These are phyloP conservation scores for Thalassiosira livingstoniorum DNA, from an alignment of 352 stramenopile species.

Conservation along the genomic window DNA sequence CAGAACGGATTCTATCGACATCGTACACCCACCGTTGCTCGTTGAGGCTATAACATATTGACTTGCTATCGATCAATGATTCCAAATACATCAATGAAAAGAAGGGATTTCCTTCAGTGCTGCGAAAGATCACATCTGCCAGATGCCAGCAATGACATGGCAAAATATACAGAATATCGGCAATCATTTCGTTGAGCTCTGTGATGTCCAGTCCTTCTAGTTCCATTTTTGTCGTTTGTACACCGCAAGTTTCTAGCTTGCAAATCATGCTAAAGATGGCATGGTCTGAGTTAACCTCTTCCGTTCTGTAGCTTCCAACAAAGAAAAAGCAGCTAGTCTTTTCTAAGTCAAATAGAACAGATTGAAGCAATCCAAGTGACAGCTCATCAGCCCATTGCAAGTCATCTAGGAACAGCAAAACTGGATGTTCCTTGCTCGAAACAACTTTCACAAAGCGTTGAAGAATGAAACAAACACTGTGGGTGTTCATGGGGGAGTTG, in stretches of 20 bases:
- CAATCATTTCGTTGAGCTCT: slow-evolving; percentile 38
- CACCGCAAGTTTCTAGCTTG: slow-evolving; percentile 15
- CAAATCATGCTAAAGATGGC: slow-evolving; percentile 46
- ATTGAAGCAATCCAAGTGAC: slow-evolving; percentile 34
- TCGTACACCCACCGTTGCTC: no score
- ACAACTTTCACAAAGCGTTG: slow-evolving; percentile 60
- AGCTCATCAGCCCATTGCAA: slow-evolving; percentile 49
- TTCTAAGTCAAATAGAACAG: slow-evolving; percentile 43
- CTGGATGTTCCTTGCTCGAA: slow-evolving; percentile 30
- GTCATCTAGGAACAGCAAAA: slow-evolving; percentile 63
- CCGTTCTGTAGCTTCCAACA: slow-evolving; percentile 58
- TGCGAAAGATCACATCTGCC: slow-evolving; percentile 32
- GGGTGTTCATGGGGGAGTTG: no score
- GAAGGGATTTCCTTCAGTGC: slow-evolving; percentile 54
- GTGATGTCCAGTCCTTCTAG: slow-evolving; percentile 16
- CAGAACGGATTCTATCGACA: slow-evolving; percentile 5
- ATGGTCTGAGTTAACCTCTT: slow-evolving; percentile 53
- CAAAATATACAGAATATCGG: slow-evolving; percentile 47
- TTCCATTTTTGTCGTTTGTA: slow-evolving; percentile 9
- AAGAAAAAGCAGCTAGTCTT: slow-evolving; percentile 59
- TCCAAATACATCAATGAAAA: slow-evolving; percentile 52
- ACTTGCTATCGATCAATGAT: slow-evolving; percentile 54
- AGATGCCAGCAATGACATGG: slow-evolving; percentile 37
- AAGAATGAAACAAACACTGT: slow-evolving; percentile 9
- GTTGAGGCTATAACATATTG: slow-evolving; percentile 13